phyloP scores from a whole-genome alignment of 129 eudicot genomes.

The Smallanthus sonchifolius region DNA sequence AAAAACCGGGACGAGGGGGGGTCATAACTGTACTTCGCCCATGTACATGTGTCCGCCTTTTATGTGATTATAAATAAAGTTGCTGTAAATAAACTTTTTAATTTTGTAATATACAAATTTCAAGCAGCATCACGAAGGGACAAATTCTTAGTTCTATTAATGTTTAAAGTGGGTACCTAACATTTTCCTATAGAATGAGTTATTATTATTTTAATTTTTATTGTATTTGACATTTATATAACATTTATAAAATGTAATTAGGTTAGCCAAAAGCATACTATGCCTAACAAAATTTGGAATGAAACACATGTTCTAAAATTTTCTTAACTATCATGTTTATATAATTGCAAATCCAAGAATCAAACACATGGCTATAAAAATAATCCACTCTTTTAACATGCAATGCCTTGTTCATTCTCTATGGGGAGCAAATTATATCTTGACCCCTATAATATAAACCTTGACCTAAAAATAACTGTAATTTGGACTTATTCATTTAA shows the following conservation, averaged over 20 bases:
- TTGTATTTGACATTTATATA: neutral
- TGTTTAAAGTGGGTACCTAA: neutral
- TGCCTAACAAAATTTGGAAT: neutral
- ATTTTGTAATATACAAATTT: too few species aligned
- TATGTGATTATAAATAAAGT: too few species aligned
- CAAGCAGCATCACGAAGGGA: too few species aligned
- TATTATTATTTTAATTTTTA: too few species aligned
- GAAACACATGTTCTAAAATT: constrained; percentile 4
- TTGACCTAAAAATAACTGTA: neutral
- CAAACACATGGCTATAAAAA: constrained; percentile 11
- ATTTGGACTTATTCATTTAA: neutral
- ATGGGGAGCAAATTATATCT: neutral
- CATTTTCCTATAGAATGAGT: neutral
- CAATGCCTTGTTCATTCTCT: constrained; percentile 9
- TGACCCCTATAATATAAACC: neutral
- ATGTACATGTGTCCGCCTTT: too few species aligned
- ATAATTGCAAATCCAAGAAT: neutral
- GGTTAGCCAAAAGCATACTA: neutral
- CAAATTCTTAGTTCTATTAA: too few species aligned
- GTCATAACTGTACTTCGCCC: too few species aligned
- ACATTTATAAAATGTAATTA: neutral
- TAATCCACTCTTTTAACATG: constrained; percentile 6
- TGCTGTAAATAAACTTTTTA: too few species aligned
- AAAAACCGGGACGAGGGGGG: too few species aligned
- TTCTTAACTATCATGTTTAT: neutral